These are phyloP conservation scores for Arthroderma sp. DNA, from an alignment of 2,329 filamentous ascomycete genomes.

Conservation along the genomic window DNA sequence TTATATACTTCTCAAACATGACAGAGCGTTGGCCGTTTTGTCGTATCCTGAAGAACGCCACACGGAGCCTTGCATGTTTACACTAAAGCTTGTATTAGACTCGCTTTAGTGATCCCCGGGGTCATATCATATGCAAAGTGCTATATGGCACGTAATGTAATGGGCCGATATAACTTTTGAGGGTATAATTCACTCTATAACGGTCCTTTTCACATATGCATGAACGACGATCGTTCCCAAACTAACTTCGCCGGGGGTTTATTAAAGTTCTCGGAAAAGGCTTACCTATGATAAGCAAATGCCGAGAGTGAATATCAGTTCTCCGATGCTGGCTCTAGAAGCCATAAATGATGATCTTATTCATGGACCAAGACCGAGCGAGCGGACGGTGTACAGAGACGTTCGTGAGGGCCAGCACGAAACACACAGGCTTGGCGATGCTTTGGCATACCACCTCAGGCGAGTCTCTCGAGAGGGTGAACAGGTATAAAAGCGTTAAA, in stretches of 20 bases:
- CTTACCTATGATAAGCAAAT: not conserved
- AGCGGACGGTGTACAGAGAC: not conserved
- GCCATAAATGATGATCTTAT: not conserved
- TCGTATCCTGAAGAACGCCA: not conserved
- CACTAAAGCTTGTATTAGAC: not conserved
- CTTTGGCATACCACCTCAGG: no score
- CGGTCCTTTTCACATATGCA: not conserved
- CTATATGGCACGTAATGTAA: not conserved
- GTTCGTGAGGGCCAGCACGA: not conserved
- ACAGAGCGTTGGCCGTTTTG: not conserved
- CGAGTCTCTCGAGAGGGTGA: not conserved
- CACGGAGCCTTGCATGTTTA: not conserved
- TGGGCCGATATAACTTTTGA: not conserved
- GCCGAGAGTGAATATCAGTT: not conserved
- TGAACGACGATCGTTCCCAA: not conserved
- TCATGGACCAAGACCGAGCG: not conserved
- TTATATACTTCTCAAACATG: not conserved
- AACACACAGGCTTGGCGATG: no score
- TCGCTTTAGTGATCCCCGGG: not conserved
- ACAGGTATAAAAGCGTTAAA: not conserved
- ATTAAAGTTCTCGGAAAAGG: not conserved
- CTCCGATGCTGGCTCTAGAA: not conserved
- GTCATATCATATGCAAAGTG: not conserved
- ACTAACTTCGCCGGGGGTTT: not conserved
- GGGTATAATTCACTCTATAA: not conserved